Percentiles rank a stretch among this genome's conserved stretches.
phyloP scores from a whole-genome alignment of 768 basidiomycete species.

The Leccinum pellstonianum region DNA sequence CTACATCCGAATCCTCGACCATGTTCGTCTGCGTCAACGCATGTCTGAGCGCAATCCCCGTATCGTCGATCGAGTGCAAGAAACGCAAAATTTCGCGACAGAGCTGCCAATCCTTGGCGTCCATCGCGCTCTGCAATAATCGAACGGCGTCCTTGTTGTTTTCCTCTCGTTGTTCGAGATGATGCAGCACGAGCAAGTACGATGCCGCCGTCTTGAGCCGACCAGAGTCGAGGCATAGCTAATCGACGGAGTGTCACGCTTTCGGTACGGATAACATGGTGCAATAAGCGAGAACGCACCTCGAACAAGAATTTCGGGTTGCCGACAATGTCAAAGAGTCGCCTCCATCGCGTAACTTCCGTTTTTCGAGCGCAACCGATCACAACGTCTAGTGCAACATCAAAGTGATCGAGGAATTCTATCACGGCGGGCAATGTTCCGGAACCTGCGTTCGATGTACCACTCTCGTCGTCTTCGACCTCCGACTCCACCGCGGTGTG shows the following conservation, averaged over 20 bases:
- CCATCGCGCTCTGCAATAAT: conserved; percentile 72
- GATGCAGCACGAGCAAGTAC: conserved; percentile 91
- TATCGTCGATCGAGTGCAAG: conserved; percentile 88
- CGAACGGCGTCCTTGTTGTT: conserved; percentile 75
- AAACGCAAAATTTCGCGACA: conserved; percentile 92
- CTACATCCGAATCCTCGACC: conserved; percentile 7
- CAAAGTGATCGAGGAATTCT: conserved; percentile 94
- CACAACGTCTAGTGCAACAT: conserved; percentile 86
- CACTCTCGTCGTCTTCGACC: conserved; percentile 34
- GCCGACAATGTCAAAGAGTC: conserved; percentile 87
- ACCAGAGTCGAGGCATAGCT: conserved; percentile 74
- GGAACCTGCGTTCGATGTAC: conserved; percentile 20
- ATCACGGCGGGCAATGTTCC: conserved; percentile 63
- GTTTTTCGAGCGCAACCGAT: conserved; percentile 97
- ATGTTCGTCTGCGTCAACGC: conserved; percentile 58
- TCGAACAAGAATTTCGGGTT: conserved; percentile 91
- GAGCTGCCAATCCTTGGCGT: conserved; percentile 82
- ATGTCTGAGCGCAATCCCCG: conserved; percentile 64
- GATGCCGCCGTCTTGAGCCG: conserved; percentile 87
- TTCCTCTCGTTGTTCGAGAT: conserved; percentile 86
- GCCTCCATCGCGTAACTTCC: conserved; percentile 87
- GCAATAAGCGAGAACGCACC: conserved; percentile 42
- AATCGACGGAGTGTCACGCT: not conserved
- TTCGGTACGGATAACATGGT: not conserved
- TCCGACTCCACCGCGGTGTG: conserved; percentile 93